Base-by-base conservation (phyloP, 2,329 filamentous ascomycete species). In the Ophiostoma sp. region DNA sequence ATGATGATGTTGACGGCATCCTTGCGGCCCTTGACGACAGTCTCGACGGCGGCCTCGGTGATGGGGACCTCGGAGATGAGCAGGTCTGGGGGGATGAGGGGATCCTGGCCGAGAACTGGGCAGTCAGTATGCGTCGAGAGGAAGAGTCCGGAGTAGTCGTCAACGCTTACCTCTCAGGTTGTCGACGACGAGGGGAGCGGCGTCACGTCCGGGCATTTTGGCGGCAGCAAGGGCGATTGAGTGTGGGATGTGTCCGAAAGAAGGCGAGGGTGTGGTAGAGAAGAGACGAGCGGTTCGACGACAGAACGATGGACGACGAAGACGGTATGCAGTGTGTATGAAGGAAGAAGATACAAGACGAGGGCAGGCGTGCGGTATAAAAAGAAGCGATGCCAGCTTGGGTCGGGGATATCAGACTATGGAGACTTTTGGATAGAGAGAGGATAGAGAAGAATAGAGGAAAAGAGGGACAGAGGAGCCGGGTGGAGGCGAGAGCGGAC, bases 41-140 rank as follows among this genome's bases (percentile, higher is more conserved):
- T 90, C 74, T 87, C 79, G 71, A 89, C 81, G 68, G 88, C 87
- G 69, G 80, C 74, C 74, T 83, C 77, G 76, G 86, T 82, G 78
- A 88, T 85, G 76, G 93, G 92, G 74, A 97, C 89, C 80, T 98
- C 93, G 71, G 89, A 87, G 77, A 92, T 87, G 75, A 98, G 89
- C 74, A 97, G 87, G 73, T 91, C 89, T 60, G 94, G 94, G 64
- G 92, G 89, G 77, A 97, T 95, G 76, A 98, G 83, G 76, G 94
- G 92, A 80, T 97, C 93, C 84, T 97, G 94, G 74, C 93, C 93
- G 77, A 96, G 83, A 79, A 97, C 94, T 97, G 69, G 8, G 49
- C 8, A 47, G 47, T 27, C 27, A 27, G 27, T 27, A 49, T 49
- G 47, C 47, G 7, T n/a, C 9, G 45, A 47, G 14, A 14, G 5